Conservation (phyloP, 2,329 filamentous ascomycete species). For the Aspergillus floridensis region DNA sequence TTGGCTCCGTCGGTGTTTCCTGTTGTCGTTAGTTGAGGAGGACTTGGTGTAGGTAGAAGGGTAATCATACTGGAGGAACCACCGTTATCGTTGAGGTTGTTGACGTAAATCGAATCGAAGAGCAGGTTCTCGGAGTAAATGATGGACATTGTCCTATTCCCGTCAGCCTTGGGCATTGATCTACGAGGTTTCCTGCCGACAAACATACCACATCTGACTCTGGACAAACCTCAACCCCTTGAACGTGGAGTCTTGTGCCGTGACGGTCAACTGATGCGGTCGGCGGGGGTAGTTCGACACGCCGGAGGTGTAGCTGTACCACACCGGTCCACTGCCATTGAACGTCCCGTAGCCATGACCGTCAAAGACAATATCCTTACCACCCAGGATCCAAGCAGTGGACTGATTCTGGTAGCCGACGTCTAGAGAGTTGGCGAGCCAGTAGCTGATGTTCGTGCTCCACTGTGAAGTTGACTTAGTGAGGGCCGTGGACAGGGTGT, state of each 20-base stretch:
- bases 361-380: constrained; percentile 48
- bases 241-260: constrained; percentile 18
- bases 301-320: constrained; percentile 35
- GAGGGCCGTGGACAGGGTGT: not conserved
- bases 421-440: constrained; percentile 46
- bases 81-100: constrained; percentile 37
- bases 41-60: no score
- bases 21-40: not conserved
- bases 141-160: constrained; percentile 50
- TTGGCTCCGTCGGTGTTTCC: constrained; percentile 52
- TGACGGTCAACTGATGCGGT: constrained; percentile 29
- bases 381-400: constrained; percentile 52
- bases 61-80: constrained; percentile 14
- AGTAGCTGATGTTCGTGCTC: constrained; percentile 46
- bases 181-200: not conserved
- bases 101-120: constrained; percentile 53
- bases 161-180: not conserved
- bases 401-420: constrained; percentile 52
- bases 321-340: constrained; percentile 47
- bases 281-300: constrained; percentile 32
- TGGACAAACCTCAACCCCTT: constrained; percentile 39
- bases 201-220: constrained; percentile 58
- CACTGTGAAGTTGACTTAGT: constrained; percentile 21
- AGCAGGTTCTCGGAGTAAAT: constrained; percentile 49
- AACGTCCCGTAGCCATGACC: constrained; percentile 51